Conservation (phyloP, 768 basidiomycete genomes). For the Pleurotus cornucopiae region DNA sequence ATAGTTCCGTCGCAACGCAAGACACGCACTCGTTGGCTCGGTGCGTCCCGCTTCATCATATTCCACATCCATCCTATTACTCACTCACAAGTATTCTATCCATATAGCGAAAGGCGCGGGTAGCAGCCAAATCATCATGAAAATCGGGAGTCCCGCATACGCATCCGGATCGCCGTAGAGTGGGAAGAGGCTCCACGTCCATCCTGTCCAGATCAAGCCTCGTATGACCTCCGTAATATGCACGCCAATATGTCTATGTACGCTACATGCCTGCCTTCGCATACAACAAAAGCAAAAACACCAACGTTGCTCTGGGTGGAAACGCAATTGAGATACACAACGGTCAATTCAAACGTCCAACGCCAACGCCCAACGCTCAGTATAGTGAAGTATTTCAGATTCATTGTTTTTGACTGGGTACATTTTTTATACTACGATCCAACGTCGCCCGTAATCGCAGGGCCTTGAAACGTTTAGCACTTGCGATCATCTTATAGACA, state of each 20-base stretch:
- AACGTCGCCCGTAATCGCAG: constrained; percentile 63
- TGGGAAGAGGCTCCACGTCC: neutral
- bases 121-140: constrained; percentile 49
- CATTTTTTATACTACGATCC: constrained; percentile 46
- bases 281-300: neutral
- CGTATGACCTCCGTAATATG: neutral
- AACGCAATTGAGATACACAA: too few relatives aligned
- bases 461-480: constrained; percentile 38
- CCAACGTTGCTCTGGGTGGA: neutral
- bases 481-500: too few relatives aligned
- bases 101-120: constrained; percentile 60
- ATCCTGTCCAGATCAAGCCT: neutral
- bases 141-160: constrained; percentile 6
- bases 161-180: neutral
- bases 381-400: neutral
- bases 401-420: constrained; percentile 24
- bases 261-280: neutral
- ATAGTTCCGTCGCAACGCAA: constrained; percentile 85
- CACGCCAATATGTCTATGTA: constrained; percentile 4
- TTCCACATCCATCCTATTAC: neutral
- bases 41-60: constrained; percentile 40
- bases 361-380: too few relatives aligned
- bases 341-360: too few relatives aligned
- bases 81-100: constrained; percentile 2
- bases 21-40: constrained; percentile 68